These are phyloP conservation scores for Skeletonema grethae DNA, from an alignment of 108 stramenopile genomes.

Conservation along the genomic window DNA sequence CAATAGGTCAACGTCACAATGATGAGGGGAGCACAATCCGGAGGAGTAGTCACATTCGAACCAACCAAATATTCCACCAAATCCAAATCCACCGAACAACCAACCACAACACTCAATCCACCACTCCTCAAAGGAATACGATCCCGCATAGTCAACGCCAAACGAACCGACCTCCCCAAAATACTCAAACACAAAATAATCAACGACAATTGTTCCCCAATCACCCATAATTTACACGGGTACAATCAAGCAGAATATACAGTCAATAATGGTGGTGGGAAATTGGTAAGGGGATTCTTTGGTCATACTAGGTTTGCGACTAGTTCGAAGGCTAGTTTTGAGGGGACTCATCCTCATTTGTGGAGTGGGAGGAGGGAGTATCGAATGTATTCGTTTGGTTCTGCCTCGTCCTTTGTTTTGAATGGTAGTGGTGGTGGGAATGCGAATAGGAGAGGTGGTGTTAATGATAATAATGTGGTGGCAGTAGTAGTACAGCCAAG, in stretches of 20 bases:
- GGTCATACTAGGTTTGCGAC: conserved; percentile 88
- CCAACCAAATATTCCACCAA: conserved; percentile 22
- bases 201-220: conserved; percentile 31
- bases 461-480: too few species aligned
- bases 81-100: neutral
- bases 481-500: neutral
- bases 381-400: conserved; percentile 16
- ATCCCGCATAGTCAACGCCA: conserved; percentile 77
- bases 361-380: conserved; percentile 58
- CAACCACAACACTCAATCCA: conserved; percentile 1
- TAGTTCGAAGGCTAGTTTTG: conserved; percentile 65
- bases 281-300: conserved; percentile 48
- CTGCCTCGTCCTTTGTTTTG: neutral
- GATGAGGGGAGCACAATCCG: conserved; percentile 89
- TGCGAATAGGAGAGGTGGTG: neutral
- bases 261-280: conserved; percentile 7
- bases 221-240: conserved; percentile 32
- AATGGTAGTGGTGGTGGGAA: neutral
- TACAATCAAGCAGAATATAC: conserved; percentile 32
- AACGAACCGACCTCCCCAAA: conserved; percentile 72
- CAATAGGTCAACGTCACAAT: conserved; percentile 67
- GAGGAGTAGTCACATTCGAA: conserved; percentile 69
- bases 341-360: conserved; percentile 82
- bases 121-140: conserved; percentile 55
- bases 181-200: conserved; percentile 50